Conservation (phyloP, 345 rosid species). For the Erysimum cheiranthoides region DNA sequence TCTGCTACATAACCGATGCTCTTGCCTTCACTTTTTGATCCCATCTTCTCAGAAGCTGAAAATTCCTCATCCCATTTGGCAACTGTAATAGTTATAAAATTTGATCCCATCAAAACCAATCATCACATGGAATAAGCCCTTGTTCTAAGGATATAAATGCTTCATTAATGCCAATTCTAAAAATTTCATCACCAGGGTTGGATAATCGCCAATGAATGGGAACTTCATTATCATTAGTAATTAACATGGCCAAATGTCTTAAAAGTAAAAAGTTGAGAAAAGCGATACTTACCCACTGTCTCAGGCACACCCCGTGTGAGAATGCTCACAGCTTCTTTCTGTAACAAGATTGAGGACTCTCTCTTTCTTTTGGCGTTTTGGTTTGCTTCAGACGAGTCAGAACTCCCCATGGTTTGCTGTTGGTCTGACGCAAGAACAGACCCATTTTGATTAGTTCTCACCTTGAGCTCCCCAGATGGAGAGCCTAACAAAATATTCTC, state of each 20-base stretch:
- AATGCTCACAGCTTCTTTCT: conserved; percentile 29
- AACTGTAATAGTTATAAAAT: conserved; percentile 58
- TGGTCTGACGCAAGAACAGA: conserved; percentile 52
- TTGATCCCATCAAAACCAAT: conserved; percentile 19
- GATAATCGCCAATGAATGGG: neutral
- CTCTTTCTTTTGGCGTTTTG: conserved; percentile 44
- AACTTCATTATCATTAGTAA: conserved; percentile 5
- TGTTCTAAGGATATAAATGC: neutral
- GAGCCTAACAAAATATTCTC: conserved; percentile 40
- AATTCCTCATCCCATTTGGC: conserved; percentile 74
- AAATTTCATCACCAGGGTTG: neutral
- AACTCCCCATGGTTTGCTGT: conserved; percentile 24
- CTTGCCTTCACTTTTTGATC: conserved; percentile 45
- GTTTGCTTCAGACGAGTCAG: conserved; percentile 34
- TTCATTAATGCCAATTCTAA: conserved; percentile 3
- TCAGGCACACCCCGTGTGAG: conserved; percentile 48
- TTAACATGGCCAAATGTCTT: conserved; percentile 13
- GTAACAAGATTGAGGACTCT: conserved; percentile 31
- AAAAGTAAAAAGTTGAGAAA: neutral
- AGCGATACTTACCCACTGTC: conserved; percentile 41
- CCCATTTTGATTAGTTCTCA: conserved; percentile 54
- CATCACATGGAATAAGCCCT: conserved; percentile 24
- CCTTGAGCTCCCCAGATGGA: conserved; percentile 46
- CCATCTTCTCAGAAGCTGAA: conserved; percentile 43
- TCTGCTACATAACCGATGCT: conserved; percentile 76